Percentiles rank a stretch among this genome's conserved stretches.
Conservation (phyloP, 495 filamentous ascomycete genomes). For the Aspergillus haitiensis region DNA sequence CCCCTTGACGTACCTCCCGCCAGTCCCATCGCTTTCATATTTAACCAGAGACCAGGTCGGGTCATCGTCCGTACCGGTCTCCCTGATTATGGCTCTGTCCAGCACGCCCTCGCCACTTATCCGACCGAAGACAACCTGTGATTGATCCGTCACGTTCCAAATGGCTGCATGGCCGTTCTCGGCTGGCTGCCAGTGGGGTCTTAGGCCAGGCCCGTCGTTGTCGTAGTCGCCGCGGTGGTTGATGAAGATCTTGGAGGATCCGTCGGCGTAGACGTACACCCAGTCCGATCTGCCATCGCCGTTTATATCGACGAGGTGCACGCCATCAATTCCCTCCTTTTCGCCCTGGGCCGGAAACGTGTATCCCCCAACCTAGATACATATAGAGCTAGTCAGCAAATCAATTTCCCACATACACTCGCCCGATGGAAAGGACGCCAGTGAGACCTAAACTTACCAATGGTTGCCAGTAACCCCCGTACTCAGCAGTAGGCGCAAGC, state of each 20-base stretch:
- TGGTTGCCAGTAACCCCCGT: slow-evolving; percentile 27
- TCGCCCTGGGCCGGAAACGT: neutral
- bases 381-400: too few relatives aligned
- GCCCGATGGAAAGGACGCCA: neutral
- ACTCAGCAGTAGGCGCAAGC: slow-evolving; percentile 13
- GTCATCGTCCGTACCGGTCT: neutral
- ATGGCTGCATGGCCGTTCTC: neutral
- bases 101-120: neutral
- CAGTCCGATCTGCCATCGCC: slow-evolving; percentile 35
- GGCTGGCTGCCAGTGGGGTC: neutral
- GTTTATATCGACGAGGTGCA: slow-evolving; percentile 35
- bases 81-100: too few relatives aligned
- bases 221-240: neutral
- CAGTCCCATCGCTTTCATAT: neutral
- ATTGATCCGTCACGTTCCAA: neutral
- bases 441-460: slow-evolving; percentile 9
- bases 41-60: too few relatives aligned
- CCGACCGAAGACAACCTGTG: neutral
- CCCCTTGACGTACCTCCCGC: neutral
- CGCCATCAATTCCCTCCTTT: neutral
- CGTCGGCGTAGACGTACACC: slow-evolving; percentile 16
- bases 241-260: slow-evolving; percentile 19
- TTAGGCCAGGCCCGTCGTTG: neutral
- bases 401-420: too few relatives aligned
- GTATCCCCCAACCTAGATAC: neutral